Evolutionary conservation across 345 rosid genomes (phyloP).

Genomic region (Syzygium oleosum): DNA sequence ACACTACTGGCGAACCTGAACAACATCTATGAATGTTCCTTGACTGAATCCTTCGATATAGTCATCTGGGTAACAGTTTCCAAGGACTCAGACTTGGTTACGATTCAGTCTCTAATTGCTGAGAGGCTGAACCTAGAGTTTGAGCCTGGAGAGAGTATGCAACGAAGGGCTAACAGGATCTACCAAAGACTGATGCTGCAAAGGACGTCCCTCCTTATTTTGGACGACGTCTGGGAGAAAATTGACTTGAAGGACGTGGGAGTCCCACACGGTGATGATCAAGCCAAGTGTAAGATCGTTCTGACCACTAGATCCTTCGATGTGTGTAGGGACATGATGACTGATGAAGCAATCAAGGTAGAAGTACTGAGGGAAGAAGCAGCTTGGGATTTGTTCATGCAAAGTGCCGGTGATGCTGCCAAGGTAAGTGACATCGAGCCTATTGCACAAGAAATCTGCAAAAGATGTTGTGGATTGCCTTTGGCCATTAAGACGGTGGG

Average conservation of each 20-base stretch:
- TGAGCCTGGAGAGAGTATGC: slow-evolving; percentile 1
- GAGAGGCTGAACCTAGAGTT: slow-evolving; percentile 14
- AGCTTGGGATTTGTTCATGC: slow-evolving; percentile 13
- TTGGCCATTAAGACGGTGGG: slow-evolving; percentile 16
- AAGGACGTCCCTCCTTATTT: slow-evolving; percentile 14
- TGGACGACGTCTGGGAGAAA: slow-evolving; percentile 22
- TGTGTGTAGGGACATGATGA: slow-evolving; percentile 17
- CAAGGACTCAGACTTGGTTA: not conserved
- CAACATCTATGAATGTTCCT: slow-evolving; percentile 2
- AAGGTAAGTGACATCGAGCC: not conserved
- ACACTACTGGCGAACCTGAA: slow-evolving; percentile 15
- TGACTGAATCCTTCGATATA: slow-evolving; percentile 1
- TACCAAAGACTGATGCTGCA: not conserved
- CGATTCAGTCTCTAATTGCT: slow-evolving; percentile 11
- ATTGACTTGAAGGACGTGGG: slow-evolving; percentile 13
- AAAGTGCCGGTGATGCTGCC: slow-evolving; percentile 8
- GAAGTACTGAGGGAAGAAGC: slow-evolving; percentile 7
- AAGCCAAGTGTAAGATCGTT: slow-evolving; percentile 8
- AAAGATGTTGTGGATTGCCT: slow-evolving; percentile 16
- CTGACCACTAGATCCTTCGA: slow-evolving; percentile 12
- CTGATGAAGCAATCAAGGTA: slow-evolving; percentile 8
- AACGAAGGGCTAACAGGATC: slow-evolving; percentile 6
- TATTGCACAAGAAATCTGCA: slow-evolving; percentile 11
- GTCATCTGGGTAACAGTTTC: slow-evolving; percentile 21
- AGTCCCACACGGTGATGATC: slow-evolving; percentile 6